Evolutionary conservation across 768 basidiomycete genomes (phyloP).

Genomic region (Naganishia friedmannii): DNA sequence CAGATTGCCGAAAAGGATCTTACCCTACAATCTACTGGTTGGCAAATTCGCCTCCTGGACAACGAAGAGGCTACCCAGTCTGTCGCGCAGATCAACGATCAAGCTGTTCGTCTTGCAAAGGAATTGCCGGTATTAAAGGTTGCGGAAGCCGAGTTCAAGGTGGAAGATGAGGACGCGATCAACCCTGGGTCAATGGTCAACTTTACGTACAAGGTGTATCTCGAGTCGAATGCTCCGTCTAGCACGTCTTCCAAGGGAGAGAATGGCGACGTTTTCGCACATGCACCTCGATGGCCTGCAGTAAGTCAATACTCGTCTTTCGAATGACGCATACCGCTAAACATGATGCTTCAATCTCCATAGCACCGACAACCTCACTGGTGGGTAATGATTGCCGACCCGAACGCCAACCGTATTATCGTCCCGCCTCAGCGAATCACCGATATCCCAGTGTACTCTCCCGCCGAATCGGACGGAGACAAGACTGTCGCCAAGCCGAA

Average conservation of each 20-base stretch:
- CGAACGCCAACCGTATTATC: conserved; percentile 76
- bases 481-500: conserved; percentile 37
- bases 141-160: conserved; percentile 79
- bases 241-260: conserved; percentile 28
- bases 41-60: conserved; percentile 50
- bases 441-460: conserved; percentile 63
- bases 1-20: conserved; percentile 40
- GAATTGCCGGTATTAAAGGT: conserved; percentile 75
- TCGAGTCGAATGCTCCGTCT: conserved; percentile 46
- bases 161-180: conserved; percentile 83
- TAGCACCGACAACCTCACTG: conserved; percentile 84
- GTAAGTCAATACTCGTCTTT: conserved; percentile 55
- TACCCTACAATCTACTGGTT: conserved; percentile 53
- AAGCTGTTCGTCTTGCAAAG: conserved; percentile 59
- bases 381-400: conserved; percentile 87
- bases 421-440: conserved; percentile 79
- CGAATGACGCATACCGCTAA: conserved; percentile 71
- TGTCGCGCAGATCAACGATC: conserved; percentile 8
- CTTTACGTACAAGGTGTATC: conserved; percentile 72
- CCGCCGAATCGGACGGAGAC: conserved; percentile 29
- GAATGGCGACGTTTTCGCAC: conserved; percentile 61
- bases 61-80: conserved; percentile 26
- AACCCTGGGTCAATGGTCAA: conserved; percentile 85
- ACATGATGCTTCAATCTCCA: neutral
- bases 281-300: conserved; percentile 88